Base-by-base conservation (phyloP, 2,329 filamentous ascomycete species). In the Acrocalymma vagum region DNA sequence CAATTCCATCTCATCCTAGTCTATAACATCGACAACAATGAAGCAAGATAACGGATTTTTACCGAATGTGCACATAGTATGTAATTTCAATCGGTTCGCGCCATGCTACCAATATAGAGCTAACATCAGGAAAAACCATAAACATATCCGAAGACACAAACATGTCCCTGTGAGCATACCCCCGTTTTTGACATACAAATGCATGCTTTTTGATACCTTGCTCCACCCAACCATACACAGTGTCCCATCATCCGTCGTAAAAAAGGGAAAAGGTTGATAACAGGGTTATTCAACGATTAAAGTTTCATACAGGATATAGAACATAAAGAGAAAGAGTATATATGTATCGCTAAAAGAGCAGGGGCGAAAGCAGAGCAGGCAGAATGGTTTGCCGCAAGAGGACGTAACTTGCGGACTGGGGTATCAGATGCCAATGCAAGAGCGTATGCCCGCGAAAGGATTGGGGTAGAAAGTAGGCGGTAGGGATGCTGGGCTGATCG, bases 341-440 rank as follows among this genome's bases (percentile, higher is more conserved):
- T 29, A 29, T 33, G 28, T 29, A 16, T 15, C 14, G 28, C 29
- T 17, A 10, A 14, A 9, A 45, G 29, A 15, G 9, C 8, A 32
- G 24, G 17, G 22, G 23, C 29, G 29, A 29, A 29, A 26, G 18
- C 28, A 4, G 21, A 13, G 14, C 31, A 22, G 8, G 31, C 31
- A 36, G 27, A 20, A 43, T 26, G 4, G 18, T 37, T 37, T 26
- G 31, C 22, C 10, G 36, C 45, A 46, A 45, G 27, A 39, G 35
- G 14, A 34, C 41, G 44, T 52, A 28, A 49, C 48, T 52, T 46
- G 45, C 40, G 29, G 33, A 29, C 29, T 31, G 31, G 45, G 48
- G 45, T 52, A 52, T 48, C 42, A 28, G 40, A 46, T 48, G 48
- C 34, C 42, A 28, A 29, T 37, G 28, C 29, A 17, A 24, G 23